Evolutionary conservation across 805 yeast species (phyloP).

Genomic region (Hanseniaspora lachancei): DNA sequence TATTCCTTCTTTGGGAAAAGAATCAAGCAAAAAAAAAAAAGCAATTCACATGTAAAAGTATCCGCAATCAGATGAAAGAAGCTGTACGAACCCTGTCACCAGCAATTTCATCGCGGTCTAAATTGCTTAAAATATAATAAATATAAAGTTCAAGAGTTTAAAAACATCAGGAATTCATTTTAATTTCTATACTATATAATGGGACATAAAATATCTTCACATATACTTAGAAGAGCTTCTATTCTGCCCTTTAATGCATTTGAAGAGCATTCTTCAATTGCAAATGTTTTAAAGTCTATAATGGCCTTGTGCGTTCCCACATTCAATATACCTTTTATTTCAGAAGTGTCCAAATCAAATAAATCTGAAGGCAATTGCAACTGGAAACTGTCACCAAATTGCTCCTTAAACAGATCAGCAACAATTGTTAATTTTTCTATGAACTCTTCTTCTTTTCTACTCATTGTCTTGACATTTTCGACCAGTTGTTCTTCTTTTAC

Average conservation of each 20-base stretch:
- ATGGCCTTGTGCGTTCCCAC: slow-evolving; percentile 67
- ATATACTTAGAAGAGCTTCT: slow-evolving; percentile 64
- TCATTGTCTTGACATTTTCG: neutral
- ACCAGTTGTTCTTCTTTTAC: slow-evolving; percentile 13
- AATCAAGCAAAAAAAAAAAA: too few relatives aligned
- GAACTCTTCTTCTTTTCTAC: slow-evolving; percentile 15
- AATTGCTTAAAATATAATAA: too few relatives aligned
- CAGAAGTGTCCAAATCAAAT: slow-evolving; percentile 20
- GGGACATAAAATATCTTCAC: slow-evolving; percentile 74
- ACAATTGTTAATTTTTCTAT: slow-evolving; percentile 39
- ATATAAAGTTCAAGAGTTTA: too few relatives aligned
- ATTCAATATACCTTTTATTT: slow-evolving; percentile 41
- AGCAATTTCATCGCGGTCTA: too few relatives aligned
- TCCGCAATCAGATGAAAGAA: too few relatives aligned
- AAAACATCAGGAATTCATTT: too few relatives aligned
- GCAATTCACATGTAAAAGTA: too few relatives aligned
- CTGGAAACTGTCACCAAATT: slow-evolving; percentile 69
- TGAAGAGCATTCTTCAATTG: slow-evolving; percentile 55
- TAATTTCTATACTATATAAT: slow-evolving; percentile 41
- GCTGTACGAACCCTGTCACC: too few relatives aligned
- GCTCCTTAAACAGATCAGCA: slow-evolving; percentile 54
- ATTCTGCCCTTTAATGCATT: slow-evolving; percentile 71
- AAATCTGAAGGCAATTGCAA: slow-evolving; percentile 19
- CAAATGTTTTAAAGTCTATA: slow-evolving; percentile 49
- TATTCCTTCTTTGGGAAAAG: too few relatives aligned